phyloP scores from a whole-genome alignment of 2,329 filamentous ascomycete genomes.

The Aspergillus carbonarius region DNA sequence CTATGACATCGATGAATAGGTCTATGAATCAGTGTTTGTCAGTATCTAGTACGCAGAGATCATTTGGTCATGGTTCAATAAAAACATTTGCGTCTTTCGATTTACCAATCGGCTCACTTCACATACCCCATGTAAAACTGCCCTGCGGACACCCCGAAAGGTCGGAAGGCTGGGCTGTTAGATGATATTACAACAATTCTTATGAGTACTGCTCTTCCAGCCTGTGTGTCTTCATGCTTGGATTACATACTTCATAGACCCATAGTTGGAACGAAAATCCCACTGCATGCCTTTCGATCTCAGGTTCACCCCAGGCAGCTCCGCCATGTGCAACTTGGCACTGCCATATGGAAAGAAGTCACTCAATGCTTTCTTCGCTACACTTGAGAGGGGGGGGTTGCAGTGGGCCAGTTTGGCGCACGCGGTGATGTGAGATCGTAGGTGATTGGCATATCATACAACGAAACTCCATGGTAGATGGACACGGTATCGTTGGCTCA shows the following conservation, averaged over 20 bases:
- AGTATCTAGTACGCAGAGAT: neutral
- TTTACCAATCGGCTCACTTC: neutral
- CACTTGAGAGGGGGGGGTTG: conserved; percentile 22
- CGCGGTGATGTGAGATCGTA: conserved; percentile 23
- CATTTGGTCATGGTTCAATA: neutral
- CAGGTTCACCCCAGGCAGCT: conserved; percentile 32
- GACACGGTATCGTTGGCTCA: conserved; percentile 46
- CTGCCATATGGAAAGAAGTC: conserved; percentile 47
- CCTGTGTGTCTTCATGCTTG: no score
- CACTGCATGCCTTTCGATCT: no score
- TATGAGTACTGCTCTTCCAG: no score
- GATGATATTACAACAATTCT: no score
- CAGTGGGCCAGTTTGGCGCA: conserved; percentile 20
- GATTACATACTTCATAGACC: no score
- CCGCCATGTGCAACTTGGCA: conserved; percentile 49
- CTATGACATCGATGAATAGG: conserved; percentile 29
- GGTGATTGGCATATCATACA: conserved; percentile 45
- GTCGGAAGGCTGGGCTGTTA: no score
- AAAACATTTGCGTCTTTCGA: neutral
- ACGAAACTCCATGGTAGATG: conserved; percentile 46
- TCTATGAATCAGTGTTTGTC: neutral
- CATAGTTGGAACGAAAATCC: no score
- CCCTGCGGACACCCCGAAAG: no score
- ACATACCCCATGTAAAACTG: no score
- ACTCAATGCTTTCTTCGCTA: conserved; percentile 26